Conservation (phyloP, 305 asterid genomes). For the Rubia balearica region DNA sequence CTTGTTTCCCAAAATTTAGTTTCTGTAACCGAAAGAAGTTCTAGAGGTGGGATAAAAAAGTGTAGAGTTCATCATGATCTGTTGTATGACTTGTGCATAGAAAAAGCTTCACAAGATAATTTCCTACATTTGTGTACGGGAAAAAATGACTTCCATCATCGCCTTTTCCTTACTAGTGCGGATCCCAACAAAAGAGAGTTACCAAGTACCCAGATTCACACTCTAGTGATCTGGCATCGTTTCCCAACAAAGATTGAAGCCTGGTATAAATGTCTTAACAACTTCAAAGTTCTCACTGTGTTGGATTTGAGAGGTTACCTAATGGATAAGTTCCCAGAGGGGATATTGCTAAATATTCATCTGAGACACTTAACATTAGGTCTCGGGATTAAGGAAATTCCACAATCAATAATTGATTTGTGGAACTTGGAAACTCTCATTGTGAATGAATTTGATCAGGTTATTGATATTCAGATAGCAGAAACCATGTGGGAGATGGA, state of each 20-base stretch:
- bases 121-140: background rate
- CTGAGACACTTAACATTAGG: background rate
- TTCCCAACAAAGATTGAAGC: background rate
- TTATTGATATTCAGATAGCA: background rate
- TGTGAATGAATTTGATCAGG: background rate
- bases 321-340: background rate
- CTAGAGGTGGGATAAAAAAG: background rate
- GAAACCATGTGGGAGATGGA: background rate
- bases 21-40: background rate
- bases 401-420: background rate
- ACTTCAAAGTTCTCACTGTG: background rate
- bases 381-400: background rate
- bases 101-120: conserved; percentile 7
- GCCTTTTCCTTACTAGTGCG: background rate
- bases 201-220: background rate
- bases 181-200: background rate
- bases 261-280: background rate
- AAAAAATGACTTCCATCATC: conserved; percentile 3
- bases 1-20: conserved; percentile 6
- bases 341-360: background rate
- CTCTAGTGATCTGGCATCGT: background rate
- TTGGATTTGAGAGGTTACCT: background rate
- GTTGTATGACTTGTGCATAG: conserved; percentile 9
- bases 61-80: conserved; percentile 14
- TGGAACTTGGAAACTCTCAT: background rate